Evolutionary conservation across 2,329 filamentous ascomycete species (phyloP).

Genomic region (Tolypocladium album): DNA sequence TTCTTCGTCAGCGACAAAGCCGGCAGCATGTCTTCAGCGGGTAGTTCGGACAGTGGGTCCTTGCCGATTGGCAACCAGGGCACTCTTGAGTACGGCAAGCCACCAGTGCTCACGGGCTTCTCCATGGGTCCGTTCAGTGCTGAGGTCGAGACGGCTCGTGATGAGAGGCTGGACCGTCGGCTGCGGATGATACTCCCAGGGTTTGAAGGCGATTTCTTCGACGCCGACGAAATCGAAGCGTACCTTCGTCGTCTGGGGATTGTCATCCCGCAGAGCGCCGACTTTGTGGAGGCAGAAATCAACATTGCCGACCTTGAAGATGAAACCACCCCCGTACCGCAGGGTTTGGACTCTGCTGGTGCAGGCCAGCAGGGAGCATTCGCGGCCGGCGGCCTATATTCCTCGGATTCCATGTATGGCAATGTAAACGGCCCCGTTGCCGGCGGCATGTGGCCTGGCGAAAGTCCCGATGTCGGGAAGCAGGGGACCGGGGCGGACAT

Average conservation of each 20-base stretch:
- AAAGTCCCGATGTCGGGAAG: neutral
- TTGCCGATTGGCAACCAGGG: conserved; percentile 27
- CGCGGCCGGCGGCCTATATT: neutral
- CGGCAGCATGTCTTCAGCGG: neutral
- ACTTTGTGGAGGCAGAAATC: conserved; percentile 50
- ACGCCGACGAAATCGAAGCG: conserved; percentile 64
- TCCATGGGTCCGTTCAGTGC: conserved; percentile 38
- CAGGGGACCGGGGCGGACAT: neutral
- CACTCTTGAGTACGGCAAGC: conserved; percentile 12
- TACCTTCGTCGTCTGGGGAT: conserved; percentile 58
- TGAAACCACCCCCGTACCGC: neutral
- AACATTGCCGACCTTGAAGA: conserved; percentile 28
- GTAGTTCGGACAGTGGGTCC: neutral
- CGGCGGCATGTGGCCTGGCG: neutral
- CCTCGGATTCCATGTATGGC: conserved; percentile 1
- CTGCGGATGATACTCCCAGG: conserved; percentile 46
- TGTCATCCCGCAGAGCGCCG: conserved; percentile 46
- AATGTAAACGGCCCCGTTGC: neutral
- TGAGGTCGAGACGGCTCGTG: conserved; percentile 25
- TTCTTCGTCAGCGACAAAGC: conserved; percentile 35
- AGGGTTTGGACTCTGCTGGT: neutral
- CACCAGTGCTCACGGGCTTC: conserved; percentile 13
- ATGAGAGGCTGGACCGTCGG: conserved; percentile 31
- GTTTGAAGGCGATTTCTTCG: conserved; percentile 66
- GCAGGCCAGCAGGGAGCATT: neutral